phyloP scores from a whole-genome alignment of 2,329 filamentous ascomycete genomes.

The Apiospora sp. region DNA sequence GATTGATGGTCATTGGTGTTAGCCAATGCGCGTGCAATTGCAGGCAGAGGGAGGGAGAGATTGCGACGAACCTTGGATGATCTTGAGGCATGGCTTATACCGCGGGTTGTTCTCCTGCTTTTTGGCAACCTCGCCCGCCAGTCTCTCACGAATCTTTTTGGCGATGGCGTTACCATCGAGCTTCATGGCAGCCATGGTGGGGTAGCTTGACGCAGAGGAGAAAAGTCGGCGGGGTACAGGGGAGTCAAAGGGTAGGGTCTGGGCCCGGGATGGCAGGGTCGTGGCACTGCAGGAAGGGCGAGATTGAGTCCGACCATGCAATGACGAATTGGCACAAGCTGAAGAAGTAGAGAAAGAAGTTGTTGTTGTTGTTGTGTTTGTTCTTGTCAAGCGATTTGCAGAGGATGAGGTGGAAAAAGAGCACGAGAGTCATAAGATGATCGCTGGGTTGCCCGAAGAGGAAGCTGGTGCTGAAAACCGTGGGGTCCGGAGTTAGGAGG shows the following conservation, averaged over 20 bases:
- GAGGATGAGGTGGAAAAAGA: not conserved
- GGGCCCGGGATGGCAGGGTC: not conserved
- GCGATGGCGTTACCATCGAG: constrained; percentile 97
- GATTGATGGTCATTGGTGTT: constrained; percentile 45
- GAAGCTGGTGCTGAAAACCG: constrained; percentile 11
- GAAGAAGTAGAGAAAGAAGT: not conserved
- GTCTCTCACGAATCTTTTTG: constrained; percentile 84
- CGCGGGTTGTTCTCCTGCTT: constrained; percentile 84
- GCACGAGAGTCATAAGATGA: constrained; percentile 18
- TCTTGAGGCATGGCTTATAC: constrained; percentile 89
- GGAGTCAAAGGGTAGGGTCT: constrained; percentile 5
- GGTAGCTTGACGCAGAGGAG: constrained; percentile 52
- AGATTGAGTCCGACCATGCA: not conserved
- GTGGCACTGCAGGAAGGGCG: constrained; percentile 1
- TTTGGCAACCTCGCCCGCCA: constrained; percentile 81
- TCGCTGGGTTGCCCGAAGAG: constrained; percentile 7
- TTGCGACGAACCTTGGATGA: constrained; percentile 80
- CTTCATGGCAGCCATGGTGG: constrained; percentile 84
- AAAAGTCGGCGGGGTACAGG: constrained; percentile 42
- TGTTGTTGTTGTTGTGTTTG: not conserved
- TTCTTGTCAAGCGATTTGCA: not conserved
- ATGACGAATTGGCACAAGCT: not conserved
- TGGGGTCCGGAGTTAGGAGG: constrained; percentile 17
- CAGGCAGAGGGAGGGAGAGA: not conserved
- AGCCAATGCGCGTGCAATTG: not conserved